These are phyloP conservation scores for Nemophila menziesii DNA, from an alignment of 257 asterid species.

Conservation along the genomic window DNA sequence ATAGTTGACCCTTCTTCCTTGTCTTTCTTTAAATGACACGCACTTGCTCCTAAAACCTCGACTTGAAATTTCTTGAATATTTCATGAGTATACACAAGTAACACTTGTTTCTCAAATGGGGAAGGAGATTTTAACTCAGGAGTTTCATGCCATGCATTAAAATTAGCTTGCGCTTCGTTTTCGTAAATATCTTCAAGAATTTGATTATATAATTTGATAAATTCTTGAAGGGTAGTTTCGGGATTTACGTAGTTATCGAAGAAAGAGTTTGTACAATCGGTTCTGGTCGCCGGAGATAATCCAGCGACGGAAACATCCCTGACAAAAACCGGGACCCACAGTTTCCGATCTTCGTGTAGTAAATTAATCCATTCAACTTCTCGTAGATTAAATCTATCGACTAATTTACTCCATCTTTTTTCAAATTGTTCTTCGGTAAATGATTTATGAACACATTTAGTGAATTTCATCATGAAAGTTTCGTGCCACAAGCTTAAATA, in stretches of 20 bases:
- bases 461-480: slow-evolving; percentile 45
- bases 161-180: slow-evolving; percentile 85
- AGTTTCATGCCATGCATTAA: slow-evolving; percentile 90
- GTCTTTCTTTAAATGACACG: slow-evolving; percentile 82
- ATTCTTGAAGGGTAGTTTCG: slow-evolving; percentile 59
- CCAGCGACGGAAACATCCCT: slow-evolving; percentile 63
- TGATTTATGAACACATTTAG: slow-evolving; percentile 63
- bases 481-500: slow-evolving; percentile 61
- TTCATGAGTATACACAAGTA: slow-evolving; percentile 59
- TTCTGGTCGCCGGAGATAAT: slow-evolving; percentile 53
- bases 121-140: slow-evolving; percentile 89
- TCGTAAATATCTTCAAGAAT: slow-evolving; percentile 68
- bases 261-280: slow-evolving; percentile 54
- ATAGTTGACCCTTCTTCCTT: slow-evolving; percentile 41
- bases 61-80: slow-evolving; percentile 76
- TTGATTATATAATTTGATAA: slow-evolving; percentile 42
- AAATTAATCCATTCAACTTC: slow-evolving; percentile 68
- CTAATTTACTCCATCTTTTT: slow-evolving; percentile 81
- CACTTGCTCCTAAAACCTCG: slow-evolving; percentile 87
- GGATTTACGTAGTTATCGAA: slow-evolving; percentile 52
- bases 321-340: slow-evolving; percentile 70
- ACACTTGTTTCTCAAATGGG: slow-evolving; percentile 84
- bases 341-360: slow-evolving; percentile 55
- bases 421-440: slow-evolving; percentile 60
- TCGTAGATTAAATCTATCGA: slow-evolving; percentile 50